phyloP scores from a whole-genome alignment of 352 stramenopile genomes.

The Phytophthora podocarpi region DNA sequence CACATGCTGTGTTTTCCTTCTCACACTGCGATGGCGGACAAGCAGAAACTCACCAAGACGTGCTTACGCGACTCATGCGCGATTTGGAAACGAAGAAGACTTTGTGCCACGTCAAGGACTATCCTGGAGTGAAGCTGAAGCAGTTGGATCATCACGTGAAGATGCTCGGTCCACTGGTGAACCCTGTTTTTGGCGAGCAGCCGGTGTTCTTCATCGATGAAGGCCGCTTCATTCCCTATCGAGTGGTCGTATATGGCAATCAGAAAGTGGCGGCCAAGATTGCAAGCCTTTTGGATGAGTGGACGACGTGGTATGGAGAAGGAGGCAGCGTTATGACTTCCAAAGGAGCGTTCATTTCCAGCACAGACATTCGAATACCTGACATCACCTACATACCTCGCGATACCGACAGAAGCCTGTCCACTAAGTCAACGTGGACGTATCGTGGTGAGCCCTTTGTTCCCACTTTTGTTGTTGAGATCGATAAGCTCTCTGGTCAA shows the following conservation, averaged over 20 bases:
- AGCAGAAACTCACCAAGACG: conserved; percentile 16
- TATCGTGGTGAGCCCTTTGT: conserved; percentile 25
- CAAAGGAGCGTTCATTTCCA: conserved; percentile 8
- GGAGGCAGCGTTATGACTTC: conserved; percentile 12
- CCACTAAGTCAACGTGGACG: conserved; percentile 11
- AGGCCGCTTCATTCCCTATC: conserved; percentile 18
- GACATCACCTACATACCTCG: conserved; percentile 7
- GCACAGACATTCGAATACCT: conserved; percentile 1
- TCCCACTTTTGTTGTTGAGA: conserved; percentile 6
- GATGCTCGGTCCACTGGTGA: conserved; percentile 14
- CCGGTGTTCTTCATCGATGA: conserved; percentile 35
- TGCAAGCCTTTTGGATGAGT: neutral
- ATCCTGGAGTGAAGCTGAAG: conserved; percentile 15
- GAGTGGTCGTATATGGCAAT: conserved; percentile 19
- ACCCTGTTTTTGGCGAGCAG: conserved; percentile 29
- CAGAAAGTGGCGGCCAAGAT: conserved; percentile 14
- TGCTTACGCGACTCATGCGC: conserved; percentile 22
- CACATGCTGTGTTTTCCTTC: too few relatives aligned
- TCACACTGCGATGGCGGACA: conserved; percentile 15
- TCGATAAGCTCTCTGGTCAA: conserved; percentile 7
- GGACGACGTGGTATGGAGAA: neutral
- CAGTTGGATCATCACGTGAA: conserved; percentile 27
- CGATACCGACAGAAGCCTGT: neutral
- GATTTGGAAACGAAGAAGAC: conserved; percentile 32
- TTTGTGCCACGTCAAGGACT: conserved; percentile 22